Evolutionary conservation across 2,329 filamentous ascomycete species (phyloP).

Genomic region (Fusarium sp.): DNA sequence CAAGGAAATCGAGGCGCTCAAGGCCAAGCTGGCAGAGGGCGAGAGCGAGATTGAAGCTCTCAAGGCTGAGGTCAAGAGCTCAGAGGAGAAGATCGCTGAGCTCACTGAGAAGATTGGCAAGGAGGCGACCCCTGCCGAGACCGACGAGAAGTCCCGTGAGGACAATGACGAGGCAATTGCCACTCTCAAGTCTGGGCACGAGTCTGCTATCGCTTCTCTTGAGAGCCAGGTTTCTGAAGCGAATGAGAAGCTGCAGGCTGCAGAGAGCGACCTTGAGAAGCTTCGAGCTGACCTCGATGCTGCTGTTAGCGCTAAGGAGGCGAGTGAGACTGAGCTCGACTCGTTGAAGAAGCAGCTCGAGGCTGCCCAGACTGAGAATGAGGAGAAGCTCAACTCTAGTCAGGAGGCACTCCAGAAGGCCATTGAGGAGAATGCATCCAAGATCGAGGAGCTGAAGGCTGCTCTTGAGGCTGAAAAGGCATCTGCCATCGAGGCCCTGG

Average conservation of each 20-base stretch:
- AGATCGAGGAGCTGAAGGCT: constrained; percentile 63
- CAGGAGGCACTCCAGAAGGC: constrained; percentile 53
- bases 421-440: constrained; percentile 60
- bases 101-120: constrained; percentile 64
- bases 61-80: constrained; percentile 66
- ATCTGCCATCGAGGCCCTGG: constrained; percentile 60
- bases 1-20: constrained; percentile 71
- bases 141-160: constrained; percentile 57
- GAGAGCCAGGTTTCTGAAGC: constrained; percentile 61
- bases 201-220: constrained; percentile 60
- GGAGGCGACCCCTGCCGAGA: constrained; percentile 51
- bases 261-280: constrained; percentile 63
- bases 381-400: constrained; percentile 50
- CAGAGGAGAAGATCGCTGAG: constrained; percentile 66
- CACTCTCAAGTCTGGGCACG: constrained; percentile 62
- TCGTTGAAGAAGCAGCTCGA: constrained; percentile 65
- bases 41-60: constrained; percentile 68
- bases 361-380: constrained; percentile 49
- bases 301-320: constrained; percentile 62
- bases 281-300: constrained; percentile 62
- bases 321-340: constrained; percentile 61
- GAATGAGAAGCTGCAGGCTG: constrained; percentile 62
- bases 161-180: constrained; percentile 59
- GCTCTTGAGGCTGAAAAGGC: constrained; percentile 64
- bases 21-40: constrained; percentile 68